Base-by-base conservation (phyloP, 2,329 filamentous ascomycete genomes). In the Didymella pomorum region DNA sequence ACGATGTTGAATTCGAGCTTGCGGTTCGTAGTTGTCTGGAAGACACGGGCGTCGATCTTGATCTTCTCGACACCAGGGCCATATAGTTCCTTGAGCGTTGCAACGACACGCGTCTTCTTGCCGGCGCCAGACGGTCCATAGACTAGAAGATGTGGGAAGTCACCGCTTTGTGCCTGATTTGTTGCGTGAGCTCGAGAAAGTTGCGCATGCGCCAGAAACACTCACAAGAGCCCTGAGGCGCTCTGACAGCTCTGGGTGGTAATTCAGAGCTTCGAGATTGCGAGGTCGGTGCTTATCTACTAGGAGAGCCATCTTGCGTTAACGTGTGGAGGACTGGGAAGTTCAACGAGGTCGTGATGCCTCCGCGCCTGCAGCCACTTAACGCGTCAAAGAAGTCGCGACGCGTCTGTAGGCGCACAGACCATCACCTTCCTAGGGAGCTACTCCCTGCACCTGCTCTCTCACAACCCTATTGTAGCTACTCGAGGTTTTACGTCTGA, bases 1-100 rank as follows among this genome's bases (percentile, higher is more conserved):
- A 99, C 95, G 64, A 99, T 96, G 81, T 97, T 99, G 86, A 99
- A 99, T 80, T 99, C 95, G 70, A 99, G 89, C 79, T 99, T 99
- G 75, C 95, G 92, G 78, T 97, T 98, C 73, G 89, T 90, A 21
- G 88, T 93, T 1, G 95, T 98, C 79, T 97, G 93, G 81, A 99
- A 99, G 58, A 97, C 90, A 64, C 95, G 91, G 12, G 93, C 92
- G 75, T 99, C 95, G 79, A 99, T 98, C 82, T 98, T 98, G 84
- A 99, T 99, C 84, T 97, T 98, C 75, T 99, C 96, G n/a, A 97
- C 95, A 42, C 95, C 94, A 0, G 94, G 89, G 0, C 95, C 95
- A 78, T 95, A 99, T 8, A 99, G 85, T 74, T 97, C 94, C 77
- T 97, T 96, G 3, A 99, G 82, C 0, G 94, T 98, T 16, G 95